Evolutionary conservation across 257 asterid genomes (phyloP).

Genomic region (Ballota nigra): DNA sequence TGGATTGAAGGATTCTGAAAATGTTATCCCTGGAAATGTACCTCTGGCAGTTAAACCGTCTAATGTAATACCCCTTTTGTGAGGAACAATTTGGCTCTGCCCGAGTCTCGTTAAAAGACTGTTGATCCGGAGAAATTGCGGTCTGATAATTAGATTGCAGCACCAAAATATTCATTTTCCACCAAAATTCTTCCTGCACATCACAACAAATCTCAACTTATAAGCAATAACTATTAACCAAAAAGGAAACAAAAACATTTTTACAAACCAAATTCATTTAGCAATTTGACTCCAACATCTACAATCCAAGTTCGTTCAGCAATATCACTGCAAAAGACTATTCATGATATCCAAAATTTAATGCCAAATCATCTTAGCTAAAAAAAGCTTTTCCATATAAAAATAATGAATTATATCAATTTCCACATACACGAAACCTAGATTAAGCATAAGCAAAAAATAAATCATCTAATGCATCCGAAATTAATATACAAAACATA

Average conservation of each 20-base stretch:
- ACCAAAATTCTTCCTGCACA: conserved; percentile 40
- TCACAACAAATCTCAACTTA: neutral
- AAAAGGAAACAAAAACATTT: neutral
- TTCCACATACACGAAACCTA: neutral
- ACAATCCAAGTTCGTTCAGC: neutral
- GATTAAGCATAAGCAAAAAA: conserved; percentile 3
- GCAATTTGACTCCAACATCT: neutral
- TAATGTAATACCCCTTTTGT: conserved; percentile 38
- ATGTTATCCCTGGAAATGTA: conserved; percentile 32
- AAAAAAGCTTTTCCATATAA: neutral
- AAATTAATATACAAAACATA: neutral
- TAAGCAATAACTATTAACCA: neutral
- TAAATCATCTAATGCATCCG: neutral
- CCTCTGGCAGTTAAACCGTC: conserved; percentile 59
- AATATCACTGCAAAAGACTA: neutral
- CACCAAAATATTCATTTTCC: conserved; percentile 69
- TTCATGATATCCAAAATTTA: conserved; percentile 5
- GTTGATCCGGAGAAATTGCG: conserved; percentile 55
- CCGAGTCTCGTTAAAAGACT: conserved; percentile 41
- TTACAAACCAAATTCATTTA: neutral
- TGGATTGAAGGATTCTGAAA: conserved; percentile 33
- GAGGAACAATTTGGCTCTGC: conserved; percentile 29
- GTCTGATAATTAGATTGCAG: conserved; percentile 62
- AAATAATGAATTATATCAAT: neutral
- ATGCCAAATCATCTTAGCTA: neutral